Base-by-base conservation (phyloP, 2,329 filamentous ascomycete genomes). In the Colletotrichum neosansevieriae region DNA sequence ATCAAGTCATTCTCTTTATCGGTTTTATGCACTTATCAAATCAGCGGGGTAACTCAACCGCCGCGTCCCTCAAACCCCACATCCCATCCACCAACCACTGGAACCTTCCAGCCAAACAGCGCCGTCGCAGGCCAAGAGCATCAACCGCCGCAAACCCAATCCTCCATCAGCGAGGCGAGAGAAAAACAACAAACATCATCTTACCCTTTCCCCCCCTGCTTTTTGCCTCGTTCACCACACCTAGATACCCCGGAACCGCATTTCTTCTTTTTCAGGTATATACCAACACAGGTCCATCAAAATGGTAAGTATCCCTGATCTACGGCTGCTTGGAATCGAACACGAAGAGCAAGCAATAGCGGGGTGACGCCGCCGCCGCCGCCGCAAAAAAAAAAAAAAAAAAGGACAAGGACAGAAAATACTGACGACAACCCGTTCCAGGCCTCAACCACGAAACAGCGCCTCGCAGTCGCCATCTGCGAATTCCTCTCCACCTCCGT, bases 381-480 rank as follows among this genome's bases (percentile, higher is more conserved):
- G 2, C 21, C 21, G 2, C 21, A 3, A 3, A 3, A 21, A 21
- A 21, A 21, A 21, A 21, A 21, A 21, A 21, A 29, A 9, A 29
- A 13, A 13, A 34, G 21, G 42, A 6, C 19, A 36, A 15, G 9
- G 29, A n/a, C 58, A 29, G 29, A 21, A 32, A 32, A 10, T n/a
- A n/a, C 15, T 34, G 2, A 24, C 60, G 1, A 29, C 29, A 29
- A 29, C 29, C 29, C 29, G 4, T 29, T 7, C 24, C 34, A 83
- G 82, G 76, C 83, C 69, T 80, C 84, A 34, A 83, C 84, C 60
- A 83, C 86, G 67, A 88, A 89, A 80, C 89, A 99, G 88, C 94
- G 94, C 83, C 92, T 99, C 72, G 96, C 96, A 80, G 93, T 99
- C 79, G 94, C 96, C 75, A 95, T 99, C 80, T 94, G 97, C 85